Evolutionary conservation across 805 yeast species (phyloP), one percentile per base, ranked within the genome.

Genomic region (Phaffomyces opuntiae): DNA sequence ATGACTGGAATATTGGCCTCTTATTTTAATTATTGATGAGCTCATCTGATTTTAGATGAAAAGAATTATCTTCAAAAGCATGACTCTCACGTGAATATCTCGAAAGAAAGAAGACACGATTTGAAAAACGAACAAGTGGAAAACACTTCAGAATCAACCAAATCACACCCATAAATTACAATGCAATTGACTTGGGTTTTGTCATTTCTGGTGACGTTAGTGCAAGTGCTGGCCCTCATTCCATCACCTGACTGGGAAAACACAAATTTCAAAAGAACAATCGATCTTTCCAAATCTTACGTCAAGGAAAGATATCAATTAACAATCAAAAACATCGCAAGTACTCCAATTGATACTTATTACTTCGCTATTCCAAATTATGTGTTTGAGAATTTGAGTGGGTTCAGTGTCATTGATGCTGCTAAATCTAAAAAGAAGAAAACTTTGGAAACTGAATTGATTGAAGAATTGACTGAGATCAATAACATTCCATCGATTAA

Each of bases 201-300:
- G n/a, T 33, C 48, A 25, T 29, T 45, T 37, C 41, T 46, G 36
- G 38, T 40, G 31, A 21, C 34, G 5, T 12, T 24, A n/a, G 40
- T 35, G n/a, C 38, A 36, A 26, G 25, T 29, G 13, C 8, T 46
- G n/a, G 49, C 54, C 1, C 47, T 59, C 39, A 38, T 42, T 1
- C 63, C 63, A 1, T 40, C 49, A 4, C 43, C 48, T 37, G 51
- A 57, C 17, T 71, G 75, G 75, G 80, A 75, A 56, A 88, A 87
- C 62, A 57, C 66, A 31, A 72, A 78, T 29, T 72, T 77, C 52
- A 61, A 66, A 13, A 78, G 87, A 53, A 61, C 72, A 9, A 56
- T 87, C 34, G 96, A 88, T 56, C 72, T 89, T 42, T 59, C 75
- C 29, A 78, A 76, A 52, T 67, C 89, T 3, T 89, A 83, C 61